phyloP scores from a whole-genome alignment of 2,329 filamentous ascomycete species.

The Ophidiomyces ophidiicola region DNA sequence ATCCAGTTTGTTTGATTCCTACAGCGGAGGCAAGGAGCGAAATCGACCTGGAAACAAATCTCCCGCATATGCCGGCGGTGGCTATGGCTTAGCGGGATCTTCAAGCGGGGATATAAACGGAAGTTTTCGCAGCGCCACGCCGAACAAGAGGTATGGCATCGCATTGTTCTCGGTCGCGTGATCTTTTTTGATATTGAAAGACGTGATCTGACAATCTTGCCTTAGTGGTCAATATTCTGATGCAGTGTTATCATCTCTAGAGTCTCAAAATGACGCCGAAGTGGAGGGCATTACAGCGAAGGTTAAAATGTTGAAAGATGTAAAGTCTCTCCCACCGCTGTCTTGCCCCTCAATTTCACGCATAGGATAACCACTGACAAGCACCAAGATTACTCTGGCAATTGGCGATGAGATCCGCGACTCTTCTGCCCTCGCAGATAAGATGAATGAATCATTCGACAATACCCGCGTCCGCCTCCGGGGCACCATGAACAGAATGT shows the following conservation, averaged over 20 bases:
- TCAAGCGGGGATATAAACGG: slow-evolving; percentile 13
- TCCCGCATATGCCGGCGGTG: slow-evolving; percentile 21
- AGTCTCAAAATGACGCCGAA: slow-evolving; percentile 87
- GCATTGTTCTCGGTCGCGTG: no score
- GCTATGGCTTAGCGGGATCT: slow-evolving; percentile 19
- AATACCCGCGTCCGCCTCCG: slow-evolving; percentile 65
- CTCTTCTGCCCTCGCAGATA: slow-evolving; percentile 74
- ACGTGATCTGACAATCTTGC: neutral
- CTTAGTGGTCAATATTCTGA: slow-evolving; percentile 79
- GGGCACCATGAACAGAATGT: slow-evolving; percentile 94
- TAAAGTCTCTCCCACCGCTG: slow-evolving; percentile 36
- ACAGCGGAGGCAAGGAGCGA: slow-evolving; percentile 43
- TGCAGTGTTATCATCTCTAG: slow-evolving; percentile 80
- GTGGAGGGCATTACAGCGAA: slow-evolving; percentile 85
- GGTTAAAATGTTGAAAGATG: slow-evolving; percentile 78
- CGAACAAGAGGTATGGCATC: slow-evolving; percentile 54
- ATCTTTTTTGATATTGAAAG: neutral
- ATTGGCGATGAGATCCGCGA: slow-evolving; percentile 95
- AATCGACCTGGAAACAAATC: slow-evolving; percentile 30
- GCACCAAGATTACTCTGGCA: slow-evolving; percentile 63
- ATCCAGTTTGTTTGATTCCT: slow-evolving; percentile 63
- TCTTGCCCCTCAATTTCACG: neutral
- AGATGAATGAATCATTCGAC: slow-evolving; percentile 94
- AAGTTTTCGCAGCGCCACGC: slow-evolving; percentile 53
- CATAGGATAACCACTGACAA: neutral